A percentile compares a stretch with the other conserved stretches of the same genome.
phyloP scores from a whole-genome alignment of 176 grass and related monocot species.

The Metroxylon sagu region DNA sequence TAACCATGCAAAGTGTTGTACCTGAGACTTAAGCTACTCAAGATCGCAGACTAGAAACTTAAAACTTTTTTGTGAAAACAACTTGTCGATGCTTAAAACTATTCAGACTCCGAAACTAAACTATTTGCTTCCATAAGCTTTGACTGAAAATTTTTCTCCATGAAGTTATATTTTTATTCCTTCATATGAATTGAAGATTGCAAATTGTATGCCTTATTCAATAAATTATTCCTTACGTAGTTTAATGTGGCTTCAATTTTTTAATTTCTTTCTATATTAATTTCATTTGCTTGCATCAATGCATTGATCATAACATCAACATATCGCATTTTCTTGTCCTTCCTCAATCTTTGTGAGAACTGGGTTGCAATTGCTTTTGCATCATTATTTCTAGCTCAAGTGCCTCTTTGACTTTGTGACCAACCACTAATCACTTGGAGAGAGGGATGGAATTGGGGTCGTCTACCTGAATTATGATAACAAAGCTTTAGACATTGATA shows the following conservation, averaged over 20 bases:
- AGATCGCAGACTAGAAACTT: constrained; percentile 60
- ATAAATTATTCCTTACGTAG: constrained; percentile 34
- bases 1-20: constrained; percentile 39
- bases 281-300: constrained; percentile 58
- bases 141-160: constrained; percentile 44
- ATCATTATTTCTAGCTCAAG: constrained; percentile 56
- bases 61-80: constrained; percentile 41
- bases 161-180: constrained; percentile 42
- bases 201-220: constrained; percentile 41
- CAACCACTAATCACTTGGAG: too few species aligned
- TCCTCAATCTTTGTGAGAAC: constrained; percentile 67
- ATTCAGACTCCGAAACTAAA: constrained; percentile 57
- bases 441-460: too few species aligned
- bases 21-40: constrained; percentile 46
- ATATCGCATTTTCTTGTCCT: constrained; percentile 66
- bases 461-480: too few species aligned
- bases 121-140: constrained; percentile 38
- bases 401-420: too few species aligned
- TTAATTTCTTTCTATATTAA: too few species aligned
- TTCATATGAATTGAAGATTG: constrained; percentile 38
- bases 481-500: too few species aligned
- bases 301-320: constrained; percentile 59
- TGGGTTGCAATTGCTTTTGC: constrained; percentile 45
- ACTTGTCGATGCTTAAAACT: constrained; percentile 38
- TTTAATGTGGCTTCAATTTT: constrained; percentile 44